phyloP scores from a whole-genome alignment of 371 early-diverging fungal genomes.

The Saksenaea oblongispora region DNA sequence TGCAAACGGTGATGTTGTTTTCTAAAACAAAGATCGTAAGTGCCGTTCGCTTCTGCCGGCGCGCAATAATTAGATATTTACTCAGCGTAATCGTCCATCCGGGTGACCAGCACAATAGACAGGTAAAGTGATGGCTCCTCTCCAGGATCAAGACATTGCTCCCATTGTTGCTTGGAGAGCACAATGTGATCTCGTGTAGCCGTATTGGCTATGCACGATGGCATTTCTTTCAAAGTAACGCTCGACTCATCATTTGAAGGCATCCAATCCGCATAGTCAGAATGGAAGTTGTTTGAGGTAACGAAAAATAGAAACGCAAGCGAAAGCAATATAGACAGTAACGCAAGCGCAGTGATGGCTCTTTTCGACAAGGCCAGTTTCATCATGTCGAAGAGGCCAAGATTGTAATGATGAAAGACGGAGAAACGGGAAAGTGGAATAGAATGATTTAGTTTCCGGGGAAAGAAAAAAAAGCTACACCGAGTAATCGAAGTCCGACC shows the following conservation, averaged over 20 bases:
- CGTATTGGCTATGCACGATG: neutral
- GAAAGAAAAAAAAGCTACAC: neutral
- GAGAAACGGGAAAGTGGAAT: neutral
- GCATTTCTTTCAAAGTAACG: neutral
- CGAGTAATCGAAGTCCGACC: too few relatives aligned
- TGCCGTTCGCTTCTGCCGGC: neutral
- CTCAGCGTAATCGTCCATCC: constrained; percentile 54
- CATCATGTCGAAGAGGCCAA: constrained; percentile 7
- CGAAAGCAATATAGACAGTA: constrained; percentile 13
- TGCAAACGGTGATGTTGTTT: constrained; percentile 48
- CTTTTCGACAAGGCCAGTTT: constrained; percentile 20
- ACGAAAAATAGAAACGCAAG: constrained; percentile 17
- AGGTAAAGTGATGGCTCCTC: constrained; percentile 22
- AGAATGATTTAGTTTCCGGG: neutral
- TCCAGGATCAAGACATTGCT: constrained; percentile 30
- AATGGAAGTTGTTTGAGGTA: constrained; percentile 9
- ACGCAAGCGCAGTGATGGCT: constrained; percentile 16
- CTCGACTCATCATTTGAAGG: neutral
- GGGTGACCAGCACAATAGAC: constrained; percentile 50
- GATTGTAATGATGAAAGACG: neutral
- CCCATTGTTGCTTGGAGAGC: constrained; percentile 28
- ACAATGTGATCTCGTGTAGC: constrained; percentile 11
- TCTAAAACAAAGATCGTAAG: constrained; percentile 12
- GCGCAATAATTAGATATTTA: constrained; percentile 6
- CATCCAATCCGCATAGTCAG: neutral